These are phyloP conservation scores for Coelastrella sp. DNA, from an alignment of 139 green algal species.

Conservation along the genomic window DNA sequence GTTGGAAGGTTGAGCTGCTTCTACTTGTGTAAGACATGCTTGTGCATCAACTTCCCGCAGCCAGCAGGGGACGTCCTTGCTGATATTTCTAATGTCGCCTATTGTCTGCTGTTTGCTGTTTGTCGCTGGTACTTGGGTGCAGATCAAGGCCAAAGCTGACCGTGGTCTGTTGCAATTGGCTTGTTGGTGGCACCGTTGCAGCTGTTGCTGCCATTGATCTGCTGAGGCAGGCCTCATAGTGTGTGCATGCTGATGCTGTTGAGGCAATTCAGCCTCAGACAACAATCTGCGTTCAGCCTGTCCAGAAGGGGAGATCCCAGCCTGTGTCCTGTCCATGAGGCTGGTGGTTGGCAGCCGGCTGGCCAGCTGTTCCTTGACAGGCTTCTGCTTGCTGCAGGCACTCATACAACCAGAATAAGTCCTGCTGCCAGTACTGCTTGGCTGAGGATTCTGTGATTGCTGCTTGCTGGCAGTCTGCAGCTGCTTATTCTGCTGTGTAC, in stretches of 20 bases:
- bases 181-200: neutral
- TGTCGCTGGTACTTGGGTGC: too few species aligned
- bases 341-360: neutral
- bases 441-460: neutral
- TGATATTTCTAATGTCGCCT: neutral
- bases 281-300: too few species aligned
- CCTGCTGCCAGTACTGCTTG: neutral
- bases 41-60: neutral
- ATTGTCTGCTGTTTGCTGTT: neutral
- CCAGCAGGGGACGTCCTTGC: neutral
- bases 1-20: too few species aligned
- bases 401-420: neutral
- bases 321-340: neutral
- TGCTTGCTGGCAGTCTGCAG: neutral
- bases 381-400: neutral
- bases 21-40: too few species aligned
- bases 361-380: too few species aligned
- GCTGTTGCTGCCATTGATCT: conserved; percentile 4
- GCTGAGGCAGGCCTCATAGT: neutral
- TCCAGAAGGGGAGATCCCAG: too few species aligned
- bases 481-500: neutral
- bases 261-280: too few species aligned
- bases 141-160: neutral
- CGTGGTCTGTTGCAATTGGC: neutral
- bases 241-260: too few species aligned